Conservation (phyloP, 176 grass and related monocot genomes). For the Rhynchospora tenuis region DNA sequence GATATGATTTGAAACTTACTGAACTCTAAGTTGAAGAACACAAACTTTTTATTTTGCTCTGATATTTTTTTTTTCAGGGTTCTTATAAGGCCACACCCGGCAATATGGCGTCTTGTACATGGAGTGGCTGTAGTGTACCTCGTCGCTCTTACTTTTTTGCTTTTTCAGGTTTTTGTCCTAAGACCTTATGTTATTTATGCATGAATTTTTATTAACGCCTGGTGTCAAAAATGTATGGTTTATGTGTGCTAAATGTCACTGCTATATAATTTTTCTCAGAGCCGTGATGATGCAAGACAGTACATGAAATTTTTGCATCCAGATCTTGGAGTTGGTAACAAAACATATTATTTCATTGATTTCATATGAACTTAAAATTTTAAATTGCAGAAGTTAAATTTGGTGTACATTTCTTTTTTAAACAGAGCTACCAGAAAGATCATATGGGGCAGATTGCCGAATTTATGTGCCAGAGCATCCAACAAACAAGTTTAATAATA, state of each 20-base stretch:
- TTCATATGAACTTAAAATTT: constrained; percentile 6
- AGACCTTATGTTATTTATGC: background rate
- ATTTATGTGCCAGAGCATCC: constrained; percentile 97
- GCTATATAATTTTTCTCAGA: constrained; percentile 35
- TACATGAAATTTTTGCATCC: constrained; percentile 98
- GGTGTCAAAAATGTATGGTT: background rate
- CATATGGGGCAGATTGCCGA: constrained; percentile 89
- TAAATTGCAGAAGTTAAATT: constrained; percentile 15
- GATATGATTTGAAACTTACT: background rate
- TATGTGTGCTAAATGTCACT: background rate
- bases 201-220: constrained; percentile 2
- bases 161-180: constrained; percentile 78
- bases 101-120: constrained; percentile 97
- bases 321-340: constrained; percentile 88
- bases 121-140: constrained; percentile 96
- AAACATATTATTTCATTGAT: constrained; percentile 9
- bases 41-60: background rate
- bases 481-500: constrained; percentile 94
- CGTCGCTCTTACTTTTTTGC: constrained; percentile 90
- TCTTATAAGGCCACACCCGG: constrained; percentile 96
- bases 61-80: constrained; percentile 44
- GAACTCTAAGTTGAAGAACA: background rate
- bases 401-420: constrained; percentile 7
- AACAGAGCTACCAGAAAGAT: constrained; percentile 97
- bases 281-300: constrained; percentile 84